Evolutionary conservation across 2,329 filamentous ascomycete species (phyloP), one percentile per base, ranked within the genome.

Genomic region (Cadophora gregata): DNA sequence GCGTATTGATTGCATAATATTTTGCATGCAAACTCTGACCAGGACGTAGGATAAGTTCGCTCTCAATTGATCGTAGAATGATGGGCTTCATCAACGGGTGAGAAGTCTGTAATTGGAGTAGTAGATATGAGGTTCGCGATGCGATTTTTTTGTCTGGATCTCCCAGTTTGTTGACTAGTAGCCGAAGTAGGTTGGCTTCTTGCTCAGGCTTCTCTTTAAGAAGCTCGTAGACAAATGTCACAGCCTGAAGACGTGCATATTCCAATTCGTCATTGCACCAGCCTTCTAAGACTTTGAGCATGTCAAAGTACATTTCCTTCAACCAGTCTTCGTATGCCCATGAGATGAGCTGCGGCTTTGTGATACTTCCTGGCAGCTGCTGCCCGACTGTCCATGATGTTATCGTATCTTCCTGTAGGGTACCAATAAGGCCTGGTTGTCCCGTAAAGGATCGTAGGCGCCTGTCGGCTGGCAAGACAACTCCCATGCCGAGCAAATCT

Each of bases 271-370:
- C 96, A 64, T 91, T 93, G 78, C 93, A 97, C 93, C 96, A 97
- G 14, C 88, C 85, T 78, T 99, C 96, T 19, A 99, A 84, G 53
- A 96, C 87, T 79, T 97, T 95, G 65, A 99, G 86, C 72, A 98
- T 87, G 73, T 95, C 93, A 79, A 98, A 99, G 79, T 96, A 99
- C 42, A 90, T 89, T 67, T 91, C 89, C 81, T 99, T 99, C 65
- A 99, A 81, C 91, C 95, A 97, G 77, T 97, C 93, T 78, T 99
- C 96, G 72, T 91, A 99, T 0, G 89, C 89, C 95, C 95, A 99
- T 21, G 88, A 84, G 24, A 99, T 87, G 70, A 99, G 80, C 78
- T 98, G 93, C 14, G 85, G 83, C 71, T 92, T 87, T 48, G 91
- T 88, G 29, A 98, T 80, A 55, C 87, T 86, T 12, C 88, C 88